phyloP scores from a whole-genome alignment of 345 rosid genomes.

The Erysimum cheiranthoides region DNA sequence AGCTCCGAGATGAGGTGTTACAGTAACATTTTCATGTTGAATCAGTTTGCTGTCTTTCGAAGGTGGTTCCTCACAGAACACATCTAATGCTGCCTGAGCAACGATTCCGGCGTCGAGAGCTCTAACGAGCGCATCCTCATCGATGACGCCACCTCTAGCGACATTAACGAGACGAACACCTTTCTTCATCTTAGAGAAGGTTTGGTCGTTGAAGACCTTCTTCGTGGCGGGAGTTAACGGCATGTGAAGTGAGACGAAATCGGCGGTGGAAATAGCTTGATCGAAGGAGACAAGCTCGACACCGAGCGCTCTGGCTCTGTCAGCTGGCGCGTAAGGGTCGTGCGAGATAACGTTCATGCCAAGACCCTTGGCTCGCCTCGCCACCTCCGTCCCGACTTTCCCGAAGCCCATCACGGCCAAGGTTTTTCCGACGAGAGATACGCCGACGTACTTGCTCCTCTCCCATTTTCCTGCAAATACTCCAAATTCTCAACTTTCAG shows the following conservation, averaged over 20 bases:
- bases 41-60: slow-evolving; percentile 62
- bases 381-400: slow-evolving; percentile 87
- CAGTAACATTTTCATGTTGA: slow-evolving; percentile 73
- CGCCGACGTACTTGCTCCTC: slow-evolving; percentile 83
- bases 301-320: slow-evolving; percentile 78
- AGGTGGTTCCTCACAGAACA: slow-evolving; percentile 77
- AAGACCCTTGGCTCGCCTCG: slow-evolving; percentile 82
- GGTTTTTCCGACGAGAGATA: slow-evolving; percentile 80
- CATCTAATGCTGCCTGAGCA: slow-evolving; percentile 93
- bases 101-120: slow-evolving; percentile 74
- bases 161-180: slow-evolving; percentile 84
- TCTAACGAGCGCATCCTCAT: slow-evolving; percentile 76
- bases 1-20: slow-evolving; percentile 93
- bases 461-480: slow-evolving; percentile 74
- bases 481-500: neutral
- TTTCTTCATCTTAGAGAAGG: slow-evolving; percentile 72
- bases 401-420: slow-evolving; percentile 90
- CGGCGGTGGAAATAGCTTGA: slow-evolving; percentile 71
- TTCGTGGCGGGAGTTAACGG: slow-evolving; percentile 70
- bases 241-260: slow-evolving; percentile 85
- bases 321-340: slow-evolving; percentile 85
- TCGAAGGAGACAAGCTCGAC: slow-evolving; percentile 84
- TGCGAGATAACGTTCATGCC: slow-evolving; percentile 89
- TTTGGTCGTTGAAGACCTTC: slow-evolving; percentile 68
- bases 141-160: slow-evolving; percentile 91